These are phyloP conservation scores for Rhizodiscina lignyota DNA, from an alignment of 495 filamentous ascomycete genomes.

Conservation along the genomic window DNA sequence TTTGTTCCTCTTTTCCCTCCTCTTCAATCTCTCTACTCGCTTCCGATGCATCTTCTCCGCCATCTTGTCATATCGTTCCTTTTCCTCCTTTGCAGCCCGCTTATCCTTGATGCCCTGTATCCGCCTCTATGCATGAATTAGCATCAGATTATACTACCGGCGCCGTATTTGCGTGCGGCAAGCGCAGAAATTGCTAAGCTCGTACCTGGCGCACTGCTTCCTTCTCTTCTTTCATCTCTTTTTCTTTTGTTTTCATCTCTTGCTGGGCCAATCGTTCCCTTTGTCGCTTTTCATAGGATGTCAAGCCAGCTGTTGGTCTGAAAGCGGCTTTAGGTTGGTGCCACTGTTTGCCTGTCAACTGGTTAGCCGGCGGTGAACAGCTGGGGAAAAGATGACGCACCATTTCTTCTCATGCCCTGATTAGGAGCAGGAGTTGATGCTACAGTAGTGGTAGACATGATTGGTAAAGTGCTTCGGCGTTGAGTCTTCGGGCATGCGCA, in stretches of 20 bases:
- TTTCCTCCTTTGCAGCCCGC: slow-evolving; percentile 76
- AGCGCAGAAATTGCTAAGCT: not conserved
- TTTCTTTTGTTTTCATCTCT: slow-evolving; percentile 73
- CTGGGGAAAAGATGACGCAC: no score
- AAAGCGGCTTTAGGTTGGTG: slow-evolving; percentile 70
- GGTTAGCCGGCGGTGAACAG: no score
- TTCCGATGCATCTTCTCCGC: slow-evolving; percentile 96
- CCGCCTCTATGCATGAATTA: slow-evolving; percentile 34
- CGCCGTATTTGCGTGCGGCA: no score
- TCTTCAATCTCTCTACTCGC: slow-evolving; percentile 78
- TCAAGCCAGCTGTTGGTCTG: slow-evolving; percentile 59
- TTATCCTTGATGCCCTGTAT: slow-evolving; percentile 69
- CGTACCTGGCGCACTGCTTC: slow-evolving; percentile 69
- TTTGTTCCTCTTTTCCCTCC: slow-evolving; percentile 96
- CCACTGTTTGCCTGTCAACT: slow-evolving; percentile 98
- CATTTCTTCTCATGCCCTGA: no score
- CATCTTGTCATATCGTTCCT: slow-evolving; percentile 84
- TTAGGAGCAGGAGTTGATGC: no score
- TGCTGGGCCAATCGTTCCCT: slow-evolving; percentile 45
- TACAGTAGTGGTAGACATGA: no score
- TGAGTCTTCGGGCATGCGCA: no score
- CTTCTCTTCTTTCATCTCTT: slow-evolving; percentile 91
- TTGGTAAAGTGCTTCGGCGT: no score
- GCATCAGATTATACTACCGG: not conserved
- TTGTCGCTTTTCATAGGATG: slow-evolving; percentile 59